A percentile compares a stretch with the other conserved stretches of the same genome.
Evolutionary conservation across 768 basidiomycete species (phyloP).

Genomic region (Podaxis pistillaris): DNA sequence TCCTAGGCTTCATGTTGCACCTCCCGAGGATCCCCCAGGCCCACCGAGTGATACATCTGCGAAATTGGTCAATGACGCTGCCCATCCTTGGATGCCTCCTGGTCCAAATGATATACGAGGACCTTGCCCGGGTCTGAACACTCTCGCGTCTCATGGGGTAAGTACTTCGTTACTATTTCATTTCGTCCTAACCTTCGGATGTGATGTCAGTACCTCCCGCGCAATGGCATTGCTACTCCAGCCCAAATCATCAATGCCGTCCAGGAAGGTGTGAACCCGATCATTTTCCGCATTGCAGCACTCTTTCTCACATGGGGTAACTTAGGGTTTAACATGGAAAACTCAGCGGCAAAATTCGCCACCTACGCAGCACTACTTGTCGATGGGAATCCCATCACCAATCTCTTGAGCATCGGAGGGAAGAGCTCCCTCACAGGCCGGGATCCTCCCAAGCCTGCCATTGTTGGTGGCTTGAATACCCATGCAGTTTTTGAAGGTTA

Average conservation of each 20-base stretch:
- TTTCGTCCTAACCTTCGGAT: neutral
- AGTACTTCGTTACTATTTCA: neutral
- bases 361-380: conserved; percentile 19
- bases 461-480: conserved; percentile 18
- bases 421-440: conserved; percentile 16
- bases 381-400: conserved; percentile 18
- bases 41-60: conserved; percentile 14
- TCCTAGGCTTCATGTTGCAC: conserved; percentile 2
- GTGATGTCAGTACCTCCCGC: conserved; percentile 14
- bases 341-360: conserved; percentile 14
- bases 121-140: conserved; percentile 23
- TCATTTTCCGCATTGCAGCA: neutral
- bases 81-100: conserved; percentile 18
- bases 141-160: conserved; percentile 21
- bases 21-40: conserved; percentile 5
- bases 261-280: conserved; percentile 10
- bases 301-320: neutral
- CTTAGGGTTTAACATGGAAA: conserved; percentile 20
- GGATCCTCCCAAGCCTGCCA: conserved; percentile 17
- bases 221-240: conserved; percentile 15
- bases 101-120: conserved; percentile 16
- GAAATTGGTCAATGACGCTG: conserved; percentile 20
- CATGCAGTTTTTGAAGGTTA: conserved; percentile 20
- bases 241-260: conserved; percentile 15
- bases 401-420: conserved; percentile 18